Conservation (phyloP, 2,329 filamentous ascomycete genomes). For the Aspergillus brasiliensis region DNA sequence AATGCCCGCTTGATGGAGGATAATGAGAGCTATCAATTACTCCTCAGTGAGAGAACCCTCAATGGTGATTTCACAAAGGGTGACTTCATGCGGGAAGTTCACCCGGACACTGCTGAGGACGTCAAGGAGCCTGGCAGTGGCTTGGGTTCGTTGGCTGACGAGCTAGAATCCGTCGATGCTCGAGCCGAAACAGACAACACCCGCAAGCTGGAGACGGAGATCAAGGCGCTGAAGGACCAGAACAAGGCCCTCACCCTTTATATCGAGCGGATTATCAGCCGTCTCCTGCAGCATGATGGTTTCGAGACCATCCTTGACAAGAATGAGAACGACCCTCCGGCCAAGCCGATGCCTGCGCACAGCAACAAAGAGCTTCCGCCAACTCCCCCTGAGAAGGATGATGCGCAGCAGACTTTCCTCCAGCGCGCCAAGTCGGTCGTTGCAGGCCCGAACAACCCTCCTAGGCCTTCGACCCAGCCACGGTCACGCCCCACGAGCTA, state of each 20-base stretch:
- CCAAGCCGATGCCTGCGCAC: slow-evolving; percentile 28
- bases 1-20: slow-evolving; percentile 97
- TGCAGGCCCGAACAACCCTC: slow-evolving; percentile 41
- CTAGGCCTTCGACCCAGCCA: slow-evolving; percentile 27
- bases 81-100: slow-evolving; percentile 68
- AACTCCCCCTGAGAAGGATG: slow-evolving; percentile 62
- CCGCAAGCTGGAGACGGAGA: slow-evolving; percentile 73
- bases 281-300: slow-evolving; percentile 88
- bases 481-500: slow-evolving; percentile 51
- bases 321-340: slow-evolving; percentile 56
- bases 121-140: slow-evolving; percentile 46
- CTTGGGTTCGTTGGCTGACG: slow-evolving; percentile 74
- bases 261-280: slow-evolving; percentile 98
- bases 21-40: slow-evolving; percentile 95
- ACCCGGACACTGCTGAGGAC: slow-evolving; percentile 41
- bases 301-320: slow-evolving; percentile 92
- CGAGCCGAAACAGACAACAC: slow-evolving; percentile 61
- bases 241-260: slow-evolving; percentile 97
- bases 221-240: slow-evolving; percentile 81
- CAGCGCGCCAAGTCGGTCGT: slow-evolving; percentile 64
- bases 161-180: slow-evolving; percentile 73
- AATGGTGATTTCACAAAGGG: slow-evolving; percentile 88
- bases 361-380: slow-evolving; percentile 82
- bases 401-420: slow-evolving; percentile 52
- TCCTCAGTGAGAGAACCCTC: slow-evolving; percentile 91